phyloP scores from a whole-genome alignment of 2,329 filamentous ascomycete species.

The Xylaria sp. region DNA sequence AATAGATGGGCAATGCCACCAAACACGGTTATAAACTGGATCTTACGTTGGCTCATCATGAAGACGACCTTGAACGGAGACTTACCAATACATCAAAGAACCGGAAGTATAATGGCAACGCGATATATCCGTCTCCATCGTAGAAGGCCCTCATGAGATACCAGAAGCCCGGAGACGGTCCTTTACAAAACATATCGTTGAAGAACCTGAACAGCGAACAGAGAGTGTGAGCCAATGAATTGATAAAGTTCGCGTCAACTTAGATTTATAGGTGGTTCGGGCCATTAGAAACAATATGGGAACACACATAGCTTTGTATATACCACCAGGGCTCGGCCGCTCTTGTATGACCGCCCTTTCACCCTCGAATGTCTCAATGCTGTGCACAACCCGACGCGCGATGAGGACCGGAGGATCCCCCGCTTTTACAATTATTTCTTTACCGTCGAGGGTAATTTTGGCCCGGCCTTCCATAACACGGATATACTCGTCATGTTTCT shows the following conservation, averaged over 20 bases:
- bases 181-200: conserved; percentile 37
- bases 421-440: conserved; percentile 32
- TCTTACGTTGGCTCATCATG: conserved; percentile 4
- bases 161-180: conserved; percentile 31
- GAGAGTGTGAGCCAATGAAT: neutral
- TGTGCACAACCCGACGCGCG: conserved; percentile 34
- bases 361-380: conserved; percentile 31
- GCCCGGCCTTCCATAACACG: conserved; percentile 35
- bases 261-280: neutral
- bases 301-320: conserved; percentile 38
- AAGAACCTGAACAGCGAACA: conserved; percentile 34
- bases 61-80: conserved; percentile 4
- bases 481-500: conserved; percentile 39
- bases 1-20: conserved; percentile 36
- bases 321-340: conserved; percentile 35
- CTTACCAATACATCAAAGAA: conserved; percentile 37
- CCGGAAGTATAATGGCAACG: conserved; percentile 34
- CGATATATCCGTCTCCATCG: conserved; percentile 35
- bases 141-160: conserved; percentile 36
- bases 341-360: conserved; percentile 36
- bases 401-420: conserved; percentile 35
- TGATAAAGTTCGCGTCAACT: neutral
- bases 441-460: conserved; percentile 34
- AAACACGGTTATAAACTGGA: conserved; percentile 36
- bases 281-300: neutral